Percentiles rank a stretch among this genome's conserved stretches.
Evolutionary conservation across 2,329 filamentous ascomycete genomes (phyloP).

Genomic region (Alternaria triticina): DNA sequence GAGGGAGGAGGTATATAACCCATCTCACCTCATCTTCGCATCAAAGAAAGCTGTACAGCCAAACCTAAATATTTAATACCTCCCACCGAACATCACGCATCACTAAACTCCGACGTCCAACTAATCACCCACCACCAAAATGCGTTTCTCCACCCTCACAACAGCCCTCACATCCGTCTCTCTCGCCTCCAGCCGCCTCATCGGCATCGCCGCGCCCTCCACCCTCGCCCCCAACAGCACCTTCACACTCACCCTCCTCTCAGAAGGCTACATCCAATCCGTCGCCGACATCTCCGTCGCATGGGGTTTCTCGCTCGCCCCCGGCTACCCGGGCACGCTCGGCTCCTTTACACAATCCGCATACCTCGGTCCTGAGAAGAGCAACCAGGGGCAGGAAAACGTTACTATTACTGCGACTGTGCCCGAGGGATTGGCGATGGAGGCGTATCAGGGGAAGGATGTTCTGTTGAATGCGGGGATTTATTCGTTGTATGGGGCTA

Average conservation of each 20-base stretch:
- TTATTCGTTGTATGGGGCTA: constrained; percentile 37
- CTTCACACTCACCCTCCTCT: constrained; percentile 50
- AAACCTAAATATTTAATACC: background rate
- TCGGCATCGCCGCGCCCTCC: constrained; percentile 52
- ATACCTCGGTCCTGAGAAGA: constrained; percentile 45
- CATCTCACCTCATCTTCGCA: no score
- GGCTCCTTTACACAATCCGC: constrained; percentile 39
- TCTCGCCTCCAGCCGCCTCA: constrained; percentile 50
- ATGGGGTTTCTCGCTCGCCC: constrained; percentile 46
- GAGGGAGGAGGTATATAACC: background rate
- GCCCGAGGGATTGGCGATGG: constrained; percentile 11
- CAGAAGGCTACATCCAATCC: constrained; percentile 54
- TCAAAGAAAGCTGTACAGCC: no score
- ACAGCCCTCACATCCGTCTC: constrained; percentile 18
- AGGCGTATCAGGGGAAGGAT: constrained; percentile 16
- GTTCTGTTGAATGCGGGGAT: constrained; percentile 30
- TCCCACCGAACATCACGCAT: background rate
- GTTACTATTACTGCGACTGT: constrained; percentile 27
- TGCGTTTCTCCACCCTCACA: constrained; percentile 26
- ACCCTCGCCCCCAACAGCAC: constrained; percentile 49
- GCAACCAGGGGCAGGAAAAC: constrained; percentile 30
- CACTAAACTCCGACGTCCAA: background rate
- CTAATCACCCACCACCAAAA: constrained; percentile 7
- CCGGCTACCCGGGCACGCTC: constrained; percentile 35
- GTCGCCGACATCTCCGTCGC: constrained; percentile 55